Base-by-base conservation (phyloP, 1,139 yeast genomes). In the Pichia sp. region DNA sequence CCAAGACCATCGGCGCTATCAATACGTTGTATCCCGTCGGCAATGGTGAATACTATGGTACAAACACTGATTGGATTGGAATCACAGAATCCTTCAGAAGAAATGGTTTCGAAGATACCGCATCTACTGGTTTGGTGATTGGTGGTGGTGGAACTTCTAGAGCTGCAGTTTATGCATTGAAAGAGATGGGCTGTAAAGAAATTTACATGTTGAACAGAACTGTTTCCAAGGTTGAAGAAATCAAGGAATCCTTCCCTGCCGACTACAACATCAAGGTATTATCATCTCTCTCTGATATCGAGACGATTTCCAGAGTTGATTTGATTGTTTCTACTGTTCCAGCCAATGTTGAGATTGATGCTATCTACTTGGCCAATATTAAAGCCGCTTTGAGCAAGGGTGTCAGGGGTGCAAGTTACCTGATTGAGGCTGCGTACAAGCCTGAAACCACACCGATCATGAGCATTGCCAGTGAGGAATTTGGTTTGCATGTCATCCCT, bases 71-170 rank as follows among this genome's bases (percentile, higher is more conserved):
- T 59, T 91, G 96, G 95, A 64, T 78, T 38, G 99, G 98, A 16
- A 83, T 93, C 48, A 69, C 67, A 32, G 72, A 80, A 46, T 74
- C 95, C 1, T 76, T 86, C 50, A 55, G 63, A 29, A 60, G 69
- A 41, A 67, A 69, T 40, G 91, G 91, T 10, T 77, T 77, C 23
- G 27, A 29, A 9, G 52, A 44, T 16, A 66, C 69, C 39, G 38
- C 28, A 14, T 29, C 29, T 10, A 93, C 87, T 29, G 49, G 50
- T 24, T 65, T 91, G 43, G 81, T 91, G 35, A 67, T 91, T 48
- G 99, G 99, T 33, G 96, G 95, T 21, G 99, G 99, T 30, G 99
- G 99, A 33, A 88, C 99, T 25, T 80, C 96, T 1, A 74, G 96
- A 53, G 96, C 98, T 28, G 98, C 97, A 1, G 76, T 85, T 18